A percentile compares a stretch with the other conserved stretches of the same genome.
Conservation (phyloP, 108 stramenopile genomes). For the Cyclotella baltica region DNA sequence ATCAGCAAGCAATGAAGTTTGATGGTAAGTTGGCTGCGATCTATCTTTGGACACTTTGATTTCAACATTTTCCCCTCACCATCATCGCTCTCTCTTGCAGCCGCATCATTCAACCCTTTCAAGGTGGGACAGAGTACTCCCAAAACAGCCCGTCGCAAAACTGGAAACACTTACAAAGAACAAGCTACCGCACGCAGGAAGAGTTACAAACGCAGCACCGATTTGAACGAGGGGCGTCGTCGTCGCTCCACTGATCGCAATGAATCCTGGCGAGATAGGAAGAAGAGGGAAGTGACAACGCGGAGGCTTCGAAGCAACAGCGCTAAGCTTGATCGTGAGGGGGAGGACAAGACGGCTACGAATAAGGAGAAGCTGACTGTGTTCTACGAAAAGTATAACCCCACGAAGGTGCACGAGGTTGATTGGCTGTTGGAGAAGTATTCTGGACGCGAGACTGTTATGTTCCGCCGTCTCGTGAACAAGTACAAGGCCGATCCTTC, state of each 20-base stretch:
- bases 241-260: neutral
- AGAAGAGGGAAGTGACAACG: neutral
- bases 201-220: slow-evolving; percentile 1
- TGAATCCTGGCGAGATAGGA: neutral
- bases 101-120: slow-evolving; percentile 9
- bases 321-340: too few species aligned
- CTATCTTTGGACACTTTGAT: neutral
- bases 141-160: neutral
- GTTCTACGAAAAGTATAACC: slow-evolving; percentile 3
- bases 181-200: neutral
- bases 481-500: slow-evolving; percentile 11
- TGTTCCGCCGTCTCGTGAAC: slow-evolving; percentile 1
- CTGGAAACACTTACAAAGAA: slow-evolving; percentile 1
- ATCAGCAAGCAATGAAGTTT: neutral
- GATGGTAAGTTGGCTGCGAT: slow-evolving; percentile 7
- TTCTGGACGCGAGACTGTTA: neutral
- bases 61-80: neutral
- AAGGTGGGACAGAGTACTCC: neutral
- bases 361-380: neutral
- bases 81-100: neutral
- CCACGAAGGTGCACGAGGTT: neutral
- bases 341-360: neutral
- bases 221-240: neutral
- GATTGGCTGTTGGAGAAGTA: slow-evolving; percentile 9
- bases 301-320: neutral